Percentiles rank a stretch among this genome's conserved stretches.
Conservation (phyloP, 2,329 filamentous ascomycete species). For the Verticillium nubilum region DNA sequence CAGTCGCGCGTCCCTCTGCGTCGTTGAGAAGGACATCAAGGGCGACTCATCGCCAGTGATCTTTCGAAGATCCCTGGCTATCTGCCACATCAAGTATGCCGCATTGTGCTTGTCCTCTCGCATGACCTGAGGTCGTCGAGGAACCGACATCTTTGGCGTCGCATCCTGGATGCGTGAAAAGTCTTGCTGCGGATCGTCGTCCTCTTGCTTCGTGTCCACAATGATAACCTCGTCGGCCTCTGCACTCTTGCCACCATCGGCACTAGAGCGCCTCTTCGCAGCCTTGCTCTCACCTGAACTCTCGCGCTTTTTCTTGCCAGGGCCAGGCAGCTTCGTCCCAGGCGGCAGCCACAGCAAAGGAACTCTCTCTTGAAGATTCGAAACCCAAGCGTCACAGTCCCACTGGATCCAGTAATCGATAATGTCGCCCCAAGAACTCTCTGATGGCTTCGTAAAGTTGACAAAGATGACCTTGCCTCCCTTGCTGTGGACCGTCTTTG, state of each 20-base stretch:
- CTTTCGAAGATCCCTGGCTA: slow-evolving; percentile 30
- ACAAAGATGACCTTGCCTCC: slow-evolving; percentile 68
- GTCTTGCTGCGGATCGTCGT: slow-evolving; percentile 11
- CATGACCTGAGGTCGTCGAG: slow-evolving; percentile 10
- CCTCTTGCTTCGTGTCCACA: slow-evolving; percentile 17
- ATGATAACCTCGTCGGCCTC: neutral
- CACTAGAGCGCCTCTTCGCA: slow-evolving; percentile 6
- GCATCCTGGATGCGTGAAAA: neutral
- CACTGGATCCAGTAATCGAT: slow-evolving; percentile 71
- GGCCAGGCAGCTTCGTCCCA: slow-evolving; percentile 29
- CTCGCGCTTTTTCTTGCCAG: slow-evolving; percentile 36
- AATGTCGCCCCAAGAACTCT: slow-evolving; percentile 67
- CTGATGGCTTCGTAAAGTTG: slow-evolving; percentile 66
- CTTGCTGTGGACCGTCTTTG: slow-evolving; percentile 62
- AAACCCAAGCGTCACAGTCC: slow-evolving; percentile 71
- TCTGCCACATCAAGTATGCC: slow-evolving; percentile 38
- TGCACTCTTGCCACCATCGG: neutral
- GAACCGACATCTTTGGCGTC: neutral
- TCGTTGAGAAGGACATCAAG: slow-evolving; percentile 8
- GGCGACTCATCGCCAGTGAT: slow-evolving; percentile 22
- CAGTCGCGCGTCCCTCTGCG: slow-evolving; percentile 8
- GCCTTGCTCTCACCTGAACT: slow-evolving; percentile 15
- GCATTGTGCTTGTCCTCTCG: slow-evolving; percentile 41
- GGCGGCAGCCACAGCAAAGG: slow-evolving; percentile 55
- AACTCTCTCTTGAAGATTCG: slow-evolving; percentile 53